Conservation (phyloP, 2,329 filamentous ascomycete genomes). For the Aspergillus melleus region DNA sequence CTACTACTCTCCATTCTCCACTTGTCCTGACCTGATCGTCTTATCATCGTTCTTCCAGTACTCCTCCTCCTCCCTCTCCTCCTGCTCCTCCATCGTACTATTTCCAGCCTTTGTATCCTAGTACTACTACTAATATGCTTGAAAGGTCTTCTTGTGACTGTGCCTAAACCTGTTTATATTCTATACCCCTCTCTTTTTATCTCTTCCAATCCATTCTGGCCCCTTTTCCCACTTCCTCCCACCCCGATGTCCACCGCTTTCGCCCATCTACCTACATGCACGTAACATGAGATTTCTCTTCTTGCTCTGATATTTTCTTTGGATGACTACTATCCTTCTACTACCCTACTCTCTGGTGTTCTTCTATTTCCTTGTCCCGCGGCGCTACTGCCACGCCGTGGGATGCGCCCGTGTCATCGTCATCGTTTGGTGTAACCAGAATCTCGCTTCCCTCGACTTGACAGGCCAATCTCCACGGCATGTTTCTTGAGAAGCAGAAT, state of each 20-base stretch:
- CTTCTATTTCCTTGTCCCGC: constrained; percentile 21
- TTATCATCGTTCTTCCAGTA: constrained; percentile 21
- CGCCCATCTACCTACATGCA: constrained; percentile 4
- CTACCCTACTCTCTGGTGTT: constrained; percentile 6
- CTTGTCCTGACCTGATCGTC: constrained; percentile 19
- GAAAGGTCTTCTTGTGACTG: constrained; percentile 22
- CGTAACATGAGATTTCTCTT: constrained; percentile 4
- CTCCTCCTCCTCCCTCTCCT: constrained; percentile 13
- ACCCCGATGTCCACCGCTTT: constrained; percentile 4
- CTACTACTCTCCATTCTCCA: constrained; percentile 16
- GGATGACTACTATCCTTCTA: constrained; percentile 4
- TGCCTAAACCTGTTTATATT: constrained; percentile 27
- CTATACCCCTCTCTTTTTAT: constrained; percentile 5
- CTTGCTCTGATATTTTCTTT: neutral
- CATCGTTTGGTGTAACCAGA: constrained; percentile 36
- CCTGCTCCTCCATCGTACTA: constrained; percentile 17
- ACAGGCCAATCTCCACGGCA: constrained; percentile 29
- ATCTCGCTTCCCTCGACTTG: constrained; percentile 30
- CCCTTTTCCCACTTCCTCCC: neutral
- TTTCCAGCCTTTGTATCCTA: constrained; percentile 22
- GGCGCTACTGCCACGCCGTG: constrained; percentile 31
- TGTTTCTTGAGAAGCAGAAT: constrained; percentile 32
- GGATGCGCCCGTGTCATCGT: constrained; percentile 40
- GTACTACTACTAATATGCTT: constrained; percentile 13
- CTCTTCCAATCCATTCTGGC: neutral